These are phyloP conservation scores for Sordariomycetes sp. DNA, from an alignment of 2,329 filamentous ascomycete genomes.

Conservation along the genomic window DNA sequence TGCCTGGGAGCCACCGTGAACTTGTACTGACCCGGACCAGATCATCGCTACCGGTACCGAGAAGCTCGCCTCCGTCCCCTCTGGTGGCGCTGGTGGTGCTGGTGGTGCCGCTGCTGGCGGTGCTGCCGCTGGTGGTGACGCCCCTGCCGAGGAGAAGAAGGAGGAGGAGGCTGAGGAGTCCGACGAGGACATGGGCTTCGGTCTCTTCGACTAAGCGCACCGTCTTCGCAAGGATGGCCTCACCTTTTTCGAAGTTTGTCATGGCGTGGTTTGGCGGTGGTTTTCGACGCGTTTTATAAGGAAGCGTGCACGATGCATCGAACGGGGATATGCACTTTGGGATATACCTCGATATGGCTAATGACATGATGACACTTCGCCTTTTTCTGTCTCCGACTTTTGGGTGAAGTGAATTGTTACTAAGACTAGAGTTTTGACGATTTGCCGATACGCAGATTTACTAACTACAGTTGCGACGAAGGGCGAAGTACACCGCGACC, in stretches of 20 bases:
- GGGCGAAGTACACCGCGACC: too few species aligned
- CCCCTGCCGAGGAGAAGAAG: slow-evolving; percentile 77
- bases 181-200: slow-evolving; percentile 70
- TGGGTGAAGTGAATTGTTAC: too few species aligned
- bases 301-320: too few species aligned
- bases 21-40: slow-evolving; percentile 35
- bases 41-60: slow-evolving; percentile 80
- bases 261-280: slow-evolving; percentile 18
- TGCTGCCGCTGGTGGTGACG: slow-evolving; percentile 55
- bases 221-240: too few species aligned
- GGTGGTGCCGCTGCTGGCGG: slow-evolving; percentile 57
- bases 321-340: too few species aligned
- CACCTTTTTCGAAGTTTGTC: slow-evolving; percentile 20
- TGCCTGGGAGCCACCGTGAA: neutral
- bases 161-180: slow-evolving; percentile 51
- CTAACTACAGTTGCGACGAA: too few species aligned
- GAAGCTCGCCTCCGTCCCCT: slow-evolving; percentile 97
- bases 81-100: slow-evolving; percentile 73
- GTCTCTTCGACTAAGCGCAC: slow-evolving; percentile 61
- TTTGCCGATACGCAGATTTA: too few species aligned
- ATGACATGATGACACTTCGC: slow-evolving; percentile 16
- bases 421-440: too few species aligned
- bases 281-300: too few species aligned
- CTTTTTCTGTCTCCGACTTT: too few species aligned
- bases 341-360: slow-evolving; percentile 9